These are phyloP conservation scores for Oryza glaberrima DNA, from an alignment of 176 grass and related monocot species.

Conservation along the genomic window DNA sequence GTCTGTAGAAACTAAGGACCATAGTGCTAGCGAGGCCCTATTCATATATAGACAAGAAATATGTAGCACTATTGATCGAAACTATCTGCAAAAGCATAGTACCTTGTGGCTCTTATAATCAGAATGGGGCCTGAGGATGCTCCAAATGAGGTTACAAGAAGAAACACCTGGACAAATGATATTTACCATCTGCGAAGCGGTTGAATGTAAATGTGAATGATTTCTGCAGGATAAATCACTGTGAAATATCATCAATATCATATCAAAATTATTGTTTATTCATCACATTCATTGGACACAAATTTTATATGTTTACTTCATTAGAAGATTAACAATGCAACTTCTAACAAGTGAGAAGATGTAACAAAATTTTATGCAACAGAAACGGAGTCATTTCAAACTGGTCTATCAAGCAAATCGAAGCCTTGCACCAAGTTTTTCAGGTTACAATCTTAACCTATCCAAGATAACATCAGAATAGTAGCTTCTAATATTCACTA, in stretches of 20 bases:
- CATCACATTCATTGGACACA: conserved; percentile 36
- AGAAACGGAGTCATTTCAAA: conserved; percentile 97
- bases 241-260: conserved; percentile 26
- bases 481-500: conserved; percentile 57
- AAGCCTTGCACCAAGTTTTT: conserved; percentile 99
- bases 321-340: conserved; percentile 56
- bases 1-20: neutral
- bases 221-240: conserved; percentile 46
- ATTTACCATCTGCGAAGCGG: neutral
- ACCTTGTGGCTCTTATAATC: conserved; percentile 18
- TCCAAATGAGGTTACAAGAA: conserved; percentile 13
- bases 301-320: conserved; percentile 53
- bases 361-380: conserved; percentile 96
- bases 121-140: conserved; percentile 3
- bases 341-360: conserved; percentile 64
- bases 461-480: conserved; percentile 65
- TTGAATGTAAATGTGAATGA: conserved; percentile 4
- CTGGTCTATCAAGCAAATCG: conserved; percentile 97
- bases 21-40: neutral
- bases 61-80: neutral
- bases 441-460: conserved; percentile 93
- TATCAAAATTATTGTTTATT: conserved; percentile 34
- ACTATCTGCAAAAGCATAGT: neutral
- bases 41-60: neutral
- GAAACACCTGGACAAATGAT: neutral